Base-by-base conservation (phyloP, 1,139 yeast species). In the Sugiyamaella pinicola region DNA sequence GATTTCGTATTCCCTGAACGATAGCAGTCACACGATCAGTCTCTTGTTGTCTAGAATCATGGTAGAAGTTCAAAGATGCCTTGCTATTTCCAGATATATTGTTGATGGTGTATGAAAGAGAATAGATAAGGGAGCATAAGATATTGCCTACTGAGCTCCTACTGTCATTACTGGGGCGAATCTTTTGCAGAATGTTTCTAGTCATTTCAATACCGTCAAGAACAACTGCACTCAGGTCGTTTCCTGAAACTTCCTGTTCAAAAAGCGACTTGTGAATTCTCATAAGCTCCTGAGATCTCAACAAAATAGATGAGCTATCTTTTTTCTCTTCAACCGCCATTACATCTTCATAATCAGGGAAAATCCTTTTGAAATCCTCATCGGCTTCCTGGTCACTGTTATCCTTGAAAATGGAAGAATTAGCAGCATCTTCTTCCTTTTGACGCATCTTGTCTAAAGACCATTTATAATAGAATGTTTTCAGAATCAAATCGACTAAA, bases 331-430 rank as follows among this genome's bases (percentile, higher is more conserved):
- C 55, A n/a, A 51, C 29, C 21, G 37, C 29, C 35, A 49, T 49
- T 9, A 45, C 72, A 3, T 85, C 88, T 47, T 89, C 96, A 62
- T 81, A 89, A 64, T 89, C 96, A 0, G 98, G 98, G 77, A 93
- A 93, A 70, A 91, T 69, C 24, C 69, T 67, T 63, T 74, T 79
- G 70, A 91, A 88, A 52, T 90, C 97, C 22, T 78, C 83, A 57
- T 86, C 95, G 9, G 81, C 77, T 60, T 76, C 79, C 3, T 81
- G 80, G 1, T 81, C 79, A 56, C 85, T 85, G 26, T 74, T 61
- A 24, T 62, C 79, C 49, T 72, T 70, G 65, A 79, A 87, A 46
- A 87, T 73, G 22, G 85, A 82, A 1, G 81, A 81, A 47, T 81
- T 79, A 54, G 80, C 81, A 10, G 80, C 78, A 9, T 77, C 82